Evolutionary conservation across 768 basidiomycete genomes (phyloP), one percentile per base, ranked within the genome.

Genomic region (Rhizopogon roseolus): DNA sequence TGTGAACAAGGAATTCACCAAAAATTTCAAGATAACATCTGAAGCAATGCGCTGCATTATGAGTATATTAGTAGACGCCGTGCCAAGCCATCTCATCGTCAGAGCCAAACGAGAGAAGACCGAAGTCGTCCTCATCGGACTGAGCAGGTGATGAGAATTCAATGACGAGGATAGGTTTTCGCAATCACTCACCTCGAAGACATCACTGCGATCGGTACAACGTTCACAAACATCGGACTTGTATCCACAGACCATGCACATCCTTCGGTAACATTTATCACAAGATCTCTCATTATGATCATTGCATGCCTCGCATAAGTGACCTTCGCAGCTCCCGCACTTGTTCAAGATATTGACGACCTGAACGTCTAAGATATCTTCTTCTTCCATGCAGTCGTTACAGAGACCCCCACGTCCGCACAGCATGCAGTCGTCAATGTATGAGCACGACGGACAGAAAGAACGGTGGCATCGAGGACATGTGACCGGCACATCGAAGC

Each of bases 381-480:
- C 50, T 4, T 48, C 10, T 6, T 27, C 25, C 8, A 50, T n/a
- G 52, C 53, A 54, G n/a, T 54, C 50, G 8, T 13, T 11, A 54
- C 52, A 54, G 8, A 28, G 22, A 13, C 27, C 51, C 19, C 29
- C 50, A 19, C n/a, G 3, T n/a, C 9, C 22, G 32, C 53, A 54
- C 13, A n/a, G 5, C 25, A 14, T 13, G 22, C 53, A 54, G 8
- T 10, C n/a, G 6, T 2, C 16, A 8, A 54, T 54, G 50, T 38
- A 29, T n/a, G 25, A n/a, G 22, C 53, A 54, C 2, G n/a, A 14
- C 11, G 11, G 11, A 54, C 52, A 54, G 29, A 37, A 54, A 17
- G 4, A 22, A 9, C 8, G 36, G 19, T 29, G 45, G 27, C 53
- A 54, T 13, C 50, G n/a, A 14, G 53, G 53, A 37, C 53, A 54